Evolutionary conservation across 805 yeast genomes (phyloP), one percentile per base, ranked within the genome.

Genomic region (Metschnikowia aberdeeniae): DNA sequence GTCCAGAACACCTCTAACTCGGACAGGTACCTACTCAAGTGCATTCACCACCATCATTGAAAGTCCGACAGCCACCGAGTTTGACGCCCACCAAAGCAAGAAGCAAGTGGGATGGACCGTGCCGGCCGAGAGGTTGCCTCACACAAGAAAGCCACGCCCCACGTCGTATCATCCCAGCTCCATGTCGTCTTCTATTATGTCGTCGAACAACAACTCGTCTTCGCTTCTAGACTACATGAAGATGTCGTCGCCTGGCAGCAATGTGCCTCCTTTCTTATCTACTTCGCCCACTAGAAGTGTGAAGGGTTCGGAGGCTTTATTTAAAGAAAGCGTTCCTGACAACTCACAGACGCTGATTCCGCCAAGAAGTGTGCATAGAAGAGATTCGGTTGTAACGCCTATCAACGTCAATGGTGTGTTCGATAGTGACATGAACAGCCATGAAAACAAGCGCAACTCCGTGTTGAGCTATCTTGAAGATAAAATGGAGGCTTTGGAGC

Each of bases 81-180:
- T 38, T 10, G 38, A 39, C 20, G 51, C 50, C 4, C 22, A 26
- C 24, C 38, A 33, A 6, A 19, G 19, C 12, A 49, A 45, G 5
- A 33, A 50, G 38, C 36, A 53, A 19, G 28, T 26, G 43, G 43
- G 42, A 26, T 40, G 38, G 36, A 36, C 34, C 39, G 32, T n/a
- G 47, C 49, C 20, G 4, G 47, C 56, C 22, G 67, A 61, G 28
- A 65, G 69, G 56, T 63, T 74, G 42, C 76, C 78, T 7, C 77
- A 74, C 26, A 59, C 58, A 40, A 76, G 80, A 61, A 82, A 78
- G 57, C 90, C 89, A 46, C 77, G 95, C 61, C 95, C 95, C 34
- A 86, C 92, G 0, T 85, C 93, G 8, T 86, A 84, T 58, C 90
- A 86, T 59, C 95, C 95, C 13, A 75, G 83, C 1, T 70, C 79